phyloP scores from a whole-genome alignment of 768 basidiomycete genomes.

The Termitomyces sp. region DNA sequence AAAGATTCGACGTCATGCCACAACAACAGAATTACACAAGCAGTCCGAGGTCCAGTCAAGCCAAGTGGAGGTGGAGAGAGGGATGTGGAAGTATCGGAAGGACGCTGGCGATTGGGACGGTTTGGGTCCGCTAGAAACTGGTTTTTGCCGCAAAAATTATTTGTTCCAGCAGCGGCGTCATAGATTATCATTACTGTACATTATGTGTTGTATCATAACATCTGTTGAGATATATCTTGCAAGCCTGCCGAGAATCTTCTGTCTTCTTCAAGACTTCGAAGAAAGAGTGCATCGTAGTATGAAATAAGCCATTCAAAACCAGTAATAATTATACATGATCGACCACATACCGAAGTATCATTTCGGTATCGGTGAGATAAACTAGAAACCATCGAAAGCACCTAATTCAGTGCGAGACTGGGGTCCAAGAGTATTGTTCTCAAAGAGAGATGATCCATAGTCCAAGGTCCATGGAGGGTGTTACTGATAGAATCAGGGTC shows the following conservation, averaged over 20 bases:
- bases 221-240: neutral
- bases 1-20: neutral
- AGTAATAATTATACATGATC: neutral
- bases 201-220: neutral
- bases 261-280: neutral
- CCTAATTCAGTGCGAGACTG: neutral
- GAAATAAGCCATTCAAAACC: neutral
- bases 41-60: neutral
- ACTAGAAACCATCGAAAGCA: neutral
- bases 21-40: neutral
- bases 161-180: constrained; percentile 3
- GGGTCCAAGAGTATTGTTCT: neutral
- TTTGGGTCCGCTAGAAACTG: constrained; percentile 11
- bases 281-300: neutral
- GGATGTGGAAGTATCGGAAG: neutral
- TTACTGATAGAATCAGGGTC: neutral
- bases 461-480: constrained; percentile 3
- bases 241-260: too few relatives aligned
- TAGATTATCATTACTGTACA: neutral
- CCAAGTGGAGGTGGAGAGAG: neutral
- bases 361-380: neutral
- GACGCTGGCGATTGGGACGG: constrained; percentile 2
- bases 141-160: constrained; percentile 11
- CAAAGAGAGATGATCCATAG: constrained; percentile 1
- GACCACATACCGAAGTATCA: neutral